phyloP scores from a whole-genome alignment of 2,329 filamentous ascomycete species.

The Paecilomyces formosus region DNA sequence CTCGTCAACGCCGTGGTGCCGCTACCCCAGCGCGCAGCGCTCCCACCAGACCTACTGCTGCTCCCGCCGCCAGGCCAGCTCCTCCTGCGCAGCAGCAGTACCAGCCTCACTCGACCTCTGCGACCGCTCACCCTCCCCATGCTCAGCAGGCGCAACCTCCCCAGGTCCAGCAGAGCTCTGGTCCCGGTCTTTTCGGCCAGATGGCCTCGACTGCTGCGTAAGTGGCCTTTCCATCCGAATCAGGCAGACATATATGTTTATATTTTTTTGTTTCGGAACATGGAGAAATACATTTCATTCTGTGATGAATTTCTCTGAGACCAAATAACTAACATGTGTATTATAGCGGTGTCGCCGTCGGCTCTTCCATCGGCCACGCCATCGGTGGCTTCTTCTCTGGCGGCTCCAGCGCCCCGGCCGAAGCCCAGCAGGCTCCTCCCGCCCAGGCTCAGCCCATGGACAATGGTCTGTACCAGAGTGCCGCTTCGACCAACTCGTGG shows the following conservation, averaged over 20 bases:
- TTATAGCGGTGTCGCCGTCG: slow-evolving; percentile 84
- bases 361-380: slow-evolving; percentile 90
- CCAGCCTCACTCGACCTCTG: slow-evolving; percentile 60
- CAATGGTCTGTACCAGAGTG: slow-evolving; percentile 38
- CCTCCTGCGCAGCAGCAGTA: slow-evolving; percentile 51
- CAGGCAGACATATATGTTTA: background rate
- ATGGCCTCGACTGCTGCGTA: slow-evolving; percentile 98
- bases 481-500: slow-evolving; percentile 42
- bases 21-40: slow-evolving; percentile 48
- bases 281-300: background rate
- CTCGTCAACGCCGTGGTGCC: slow-evolving; percentile 67
- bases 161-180: slow-evolving; percentile 46
- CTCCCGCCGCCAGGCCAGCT: slow-evolving; percentile 51
- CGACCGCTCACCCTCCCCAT: slow-evolving; percentile 41
- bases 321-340: background rate
- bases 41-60: slow-evolving; percentile 58
- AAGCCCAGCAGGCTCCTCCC: slow-evolving; percentile 44
- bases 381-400: slow-evolving; percentile 83
- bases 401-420: slow-evolving; percentile 51
- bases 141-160: slow-evolving; percentile 45
- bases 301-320: background rate
- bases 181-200: slow-evolving; percentile 85
- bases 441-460: slow-evolving; percentile 48
- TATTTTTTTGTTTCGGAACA: background rate
- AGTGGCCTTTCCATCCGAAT: slow-evolving; percentile 35